Base-by-base conservation (phyloP, 352 stramenopile genomes). In the Pseudoperonospora humuli region DNA sequence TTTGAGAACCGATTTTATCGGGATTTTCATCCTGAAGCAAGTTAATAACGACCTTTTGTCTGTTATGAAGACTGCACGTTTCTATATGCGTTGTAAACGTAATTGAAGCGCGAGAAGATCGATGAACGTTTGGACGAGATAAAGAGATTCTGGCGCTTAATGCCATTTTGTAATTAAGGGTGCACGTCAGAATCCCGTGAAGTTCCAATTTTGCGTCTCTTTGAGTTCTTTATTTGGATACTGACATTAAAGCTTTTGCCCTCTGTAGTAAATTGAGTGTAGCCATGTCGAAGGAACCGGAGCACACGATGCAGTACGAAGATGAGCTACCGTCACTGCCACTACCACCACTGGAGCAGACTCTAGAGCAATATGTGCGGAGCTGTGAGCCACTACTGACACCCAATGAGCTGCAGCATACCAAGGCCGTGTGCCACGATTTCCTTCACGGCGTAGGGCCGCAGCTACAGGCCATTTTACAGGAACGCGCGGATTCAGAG, bases 261-360 rank as follows among this genome's bases (percentile, higher is more conserved):
- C 27, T 11, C 29, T n/a, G n/a, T n/a, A 37, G 28, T 43, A 21
- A 29, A 32, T 19, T 13, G 15, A 48, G 31, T 53, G 31, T 48
- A 41, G 34, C 33, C 47, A 67, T 55, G 57, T 39, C 39, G 4
- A 50, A 41, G 6, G 23, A 50, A 7, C 5, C 41, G 4, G 80
- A 93, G 50, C 68, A 61, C 41, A 93, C 81, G 38, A 82, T 82
- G 49, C 70, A 87, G 63, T 76, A 75, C 58, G 78, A 93, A 54
- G 81, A 93, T 45, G 68, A 87, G 33, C 64, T 99, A 21, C 93
- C 95, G 39, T 49, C 77, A 39, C 75, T 99, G 34, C 96, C 96
- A 19, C 67, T 99, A 29, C 93, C 95, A 7, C 61, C 84, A 7
- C 68, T 98, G 28, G 86, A 96, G 50, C 75, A 98, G 36, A 98